These are phyloP conservation scores for Corchorus olitorius DNA, from an alignment of 345 rosid genomes.

Conservation along the genomic window DNA sequence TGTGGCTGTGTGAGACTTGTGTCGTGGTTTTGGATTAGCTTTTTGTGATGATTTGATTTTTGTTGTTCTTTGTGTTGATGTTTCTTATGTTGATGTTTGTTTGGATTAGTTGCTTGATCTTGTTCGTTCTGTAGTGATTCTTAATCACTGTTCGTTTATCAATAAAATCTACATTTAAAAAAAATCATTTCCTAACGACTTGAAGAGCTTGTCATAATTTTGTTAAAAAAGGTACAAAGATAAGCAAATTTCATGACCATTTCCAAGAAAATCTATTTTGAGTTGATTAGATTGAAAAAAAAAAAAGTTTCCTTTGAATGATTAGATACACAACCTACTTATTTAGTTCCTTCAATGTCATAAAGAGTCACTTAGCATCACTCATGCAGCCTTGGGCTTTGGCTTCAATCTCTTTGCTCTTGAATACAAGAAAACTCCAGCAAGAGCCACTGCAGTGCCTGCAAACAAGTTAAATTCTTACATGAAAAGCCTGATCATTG, in stretches of 20 bases:
- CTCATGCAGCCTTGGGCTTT: conserved; percentile 43
- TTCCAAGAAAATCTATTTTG: too few relatives aligned
- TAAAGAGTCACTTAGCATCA: neutral
- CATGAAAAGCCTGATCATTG: neutral
- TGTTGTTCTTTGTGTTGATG: too few relatives aligned
- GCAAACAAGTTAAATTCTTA: conserved; percentile 17
- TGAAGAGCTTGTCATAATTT: neutral
- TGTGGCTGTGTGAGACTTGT: too few relatives aligned
- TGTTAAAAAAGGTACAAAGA: neutral
- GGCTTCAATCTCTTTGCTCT: conserved; percentile 52
- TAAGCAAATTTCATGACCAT: neutral
- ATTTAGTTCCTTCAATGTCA: neutral
- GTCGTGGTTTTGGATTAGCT: too few relatives aligned
- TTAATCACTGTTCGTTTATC: too few relatives aligned
- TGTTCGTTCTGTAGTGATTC: too few relatives aligned
- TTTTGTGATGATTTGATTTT: too few relatives aligned
- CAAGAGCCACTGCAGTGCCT: conserved; percentile 81
- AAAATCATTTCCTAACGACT: too few relatives aligned
- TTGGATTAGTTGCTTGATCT: too few relatives aligned
- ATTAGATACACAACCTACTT: neutral
- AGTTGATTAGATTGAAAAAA: neutral
- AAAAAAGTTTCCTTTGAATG: neutral
- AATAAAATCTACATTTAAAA: too few relatives aligned
- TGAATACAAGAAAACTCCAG: conserved; percentile 75
- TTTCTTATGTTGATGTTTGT: too few relatives aligned